Base-by-base conservation (phyloP, 2,329 filamentous ascomycete genomes). In the Anthostomella pinea region DNA sequence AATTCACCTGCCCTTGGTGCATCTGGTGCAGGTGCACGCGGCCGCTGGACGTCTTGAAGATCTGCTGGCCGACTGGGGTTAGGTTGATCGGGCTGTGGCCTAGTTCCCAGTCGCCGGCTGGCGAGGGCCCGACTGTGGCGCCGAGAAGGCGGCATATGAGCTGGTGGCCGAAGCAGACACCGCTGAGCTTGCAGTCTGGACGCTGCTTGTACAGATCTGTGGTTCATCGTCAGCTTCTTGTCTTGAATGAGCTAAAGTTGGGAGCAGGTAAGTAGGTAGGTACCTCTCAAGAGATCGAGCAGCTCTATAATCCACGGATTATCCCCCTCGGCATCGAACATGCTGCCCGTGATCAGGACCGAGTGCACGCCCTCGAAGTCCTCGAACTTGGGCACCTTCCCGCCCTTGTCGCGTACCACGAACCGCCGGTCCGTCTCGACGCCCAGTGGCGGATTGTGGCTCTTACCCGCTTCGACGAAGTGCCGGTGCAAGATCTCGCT, bases 101-200 rank as follows among this genome's bases (percentile, higher is more conserved):
- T 8, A 84, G 67, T 56, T 93, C 87, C 87, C 86, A 93, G 16
- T 74, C 64, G 6, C 81, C 81, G 13, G 67, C 62, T 10, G 81
- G 74, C 45, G 78, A 81, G 19, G 79, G 69, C 11, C 71, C 80
- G 2, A 90, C 82, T 45, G 77, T 75, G n/a, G 69, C 75, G 5
- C 81, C 85, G 39, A 88, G 60, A 2, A 86, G 83, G 19, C 87
- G 73, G 1, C 79, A 81, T 20, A 93, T 68, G 45, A 93, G 81
- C 60, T 91, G 87, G 54, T 91, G 87, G 5, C 87, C 87, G 58
- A 89, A 90, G 60, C 87, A 93, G 8, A 90, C 78, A 3, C 86
- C 86, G 13, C 89, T 76, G 21, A 90, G 64, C 21, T 69, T 68
- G 30, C 78, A 71, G 14, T 73, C 66, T 2, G 73, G 72, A 2